Conservation (phyloP, 352 stramenopile genomes). For the Globisporangium lucens region DNA sequence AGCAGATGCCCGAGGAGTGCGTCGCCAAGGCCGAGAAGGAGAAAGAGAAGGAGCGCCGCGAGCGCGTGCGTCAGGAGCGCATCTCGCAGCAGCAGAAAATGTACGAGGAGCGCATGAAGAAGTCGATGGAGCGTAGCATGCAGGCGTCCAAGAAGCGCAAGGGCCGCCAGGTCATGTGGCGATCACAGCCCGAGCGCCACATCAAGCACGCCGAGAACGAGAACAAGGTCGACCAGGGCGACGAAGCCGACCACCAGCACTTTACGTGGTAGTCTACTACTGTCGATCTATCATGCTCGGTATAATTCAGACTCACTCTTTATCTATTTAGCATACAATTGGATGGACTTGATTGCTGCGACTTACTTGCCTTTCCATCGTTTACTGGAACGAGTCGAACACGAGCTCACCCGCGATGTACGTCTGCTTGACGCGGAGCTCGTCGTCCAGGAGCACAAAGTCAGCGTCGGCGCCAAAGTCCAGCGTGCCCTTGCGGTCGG, state of each 20-base stretch:
- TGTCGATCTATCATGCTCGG: not conserved
- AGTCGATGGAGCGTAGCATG: slow-evolving; percentile 92
- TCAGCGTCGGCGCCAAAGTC: slow-evolving; percentile 75
- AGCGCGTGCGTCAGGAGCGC: slow-evolving; percentile 89
- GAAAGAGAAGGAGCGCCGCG: slow-evolving; percentile 92
- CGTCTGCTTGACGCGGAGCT: slow-evolving; percentile 63
- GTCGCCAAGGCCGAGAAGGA: slow-evolving; percentile 93
- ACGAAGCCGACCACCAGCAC: slow-evolving; percentile 82
- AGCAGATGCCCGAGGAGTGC: slow-evolving; percentile 93
- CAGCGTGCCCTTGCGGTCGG: slow-evolving; percentile 65
- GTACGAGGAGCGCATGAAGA: slow-evolving; percentile 93
- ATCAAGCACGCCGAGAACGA: slow-evolving; percentile 77
- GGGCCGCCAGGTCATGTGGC: slow-evolving; percentile 91
- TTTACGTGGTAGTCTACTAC: slow-evolving; percentile 59
- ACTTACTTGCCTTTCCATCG: not conserved
- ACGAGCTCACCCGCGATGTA: slow-evolving; percentile 73
- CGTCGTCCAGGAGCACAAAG: slow-evolving; percentile 77
- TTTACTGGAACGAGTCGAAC: slow-evolving; percentile 24
- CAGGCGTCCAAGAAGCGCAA: slow-evolving; percentile 92
- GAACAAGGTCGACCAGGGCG: slow-evolving; percentile 74
- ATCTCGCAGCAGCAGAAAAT: slow-evolving; percentile 91
- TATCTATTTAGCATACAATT: slow-evolving; percentile 1
- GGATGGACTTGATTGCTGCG: not conserved
- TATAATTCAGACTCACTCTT: not conserved
- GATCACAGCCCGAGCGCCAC: slow-evolving; percentile 78